Evolutionary conservation across 106 monocot genomes (phyloP), one percentile per base, ranked within the genome.

Genomic region (Dioscorea alata): DNA sequence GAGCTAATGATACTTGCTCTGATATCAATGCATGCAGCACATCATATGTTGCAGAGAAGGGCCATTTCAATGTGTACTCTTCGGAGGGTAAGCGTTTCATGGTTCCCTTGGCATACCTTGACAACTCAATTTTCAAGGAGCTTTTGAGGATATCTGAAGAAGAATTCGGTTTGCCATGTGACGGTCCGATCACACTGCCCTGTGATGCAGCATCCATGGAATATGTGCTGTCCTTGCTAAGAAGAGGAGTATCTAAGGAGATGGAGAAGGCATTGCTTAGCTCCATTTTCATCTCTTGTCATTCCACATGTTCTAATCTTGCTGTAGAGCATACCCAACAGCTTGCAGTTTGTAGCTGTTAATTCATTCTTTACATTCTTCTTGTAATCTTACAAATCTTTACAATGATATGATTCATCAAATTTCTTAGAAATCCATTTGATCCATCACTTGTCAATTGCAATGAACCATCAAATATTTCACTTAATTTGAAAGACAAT

Each of bases 191-290:
- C 23, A 61, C 61, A n/a, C 8, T 61, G 61, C 3, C 61, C 21
- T 61, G 61, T 61, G 61, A 61, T 61, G 61, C 61, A 4, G 61
- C 61, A 14, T 21, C 21, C 24, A 61, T 61, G 61, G 61, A 58
- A 5, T 58, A 58, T 14, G 22, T 58, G 4, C 6, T 58, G 20
- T 58, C 57, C 15, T 58, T 23, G n/a, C 0, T 58, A n/a, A 58
- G 7, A 10, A 58, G 22, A 58, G 22, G 22, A 23, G 57, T 58
- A 6, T 58, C 57, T 23, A 58, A 58, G 57, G 61, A 31, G 13
- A 23, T 61, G 61, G 24, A 61, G 22, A 23, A 1, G 61, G 24
- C 61, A 6, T 24, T 61, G 21, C 24, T 61, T 61, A n/a, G 60
- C 13, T 60, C 23, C 60, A 60, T 60, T 42, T 42, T 42, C 42